These are phyloP conservation scores for Pueraria montana DNA, from an alignment of 306 rosid species.

Conservation along the genomic window DNA sequence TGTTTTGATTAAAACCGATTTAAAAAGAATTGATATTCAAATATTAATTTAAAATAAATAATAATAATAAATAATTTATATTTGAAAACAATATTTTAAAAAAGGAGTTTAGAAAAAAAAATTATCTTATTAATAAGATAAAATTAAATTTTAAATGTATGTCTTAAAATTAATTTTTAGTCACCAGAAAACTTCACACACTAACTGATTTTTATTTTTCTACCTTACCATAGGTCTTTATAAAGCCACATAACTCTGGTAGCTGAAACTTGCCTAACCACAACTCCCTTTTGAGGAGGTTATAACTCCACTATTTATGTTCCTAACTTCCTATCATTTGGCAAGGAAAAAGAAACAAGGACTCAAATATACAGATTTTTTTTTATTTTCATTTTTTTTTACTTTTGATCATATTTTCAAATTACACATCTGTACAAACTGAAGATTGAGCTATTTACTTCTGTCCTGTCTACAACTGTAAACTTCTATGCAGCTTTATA, in stretches of 20 bases:
- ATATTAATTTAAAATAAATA: background rate
- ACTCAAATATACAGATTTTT: background rate
- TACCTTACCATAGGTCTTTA: background rate
- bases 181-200: background rate
- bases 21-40: background rate
- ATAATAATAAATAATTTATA: background rate
- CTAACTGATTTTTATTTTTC: background rate
- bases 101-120: background rate
- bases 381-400: background rate
- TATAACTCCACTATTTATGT: background rate
- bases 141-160: too few species aligned
- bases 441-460: constrained; percentile 7
- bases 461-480: constrained; percentile 35
- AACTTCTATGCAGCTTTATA: constrained; percentile 39
- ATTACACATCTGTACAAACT: constrained; percentile 39
- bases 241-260: background rate
- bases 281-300: background rate
- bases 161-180: background rate
- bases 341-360: background rate
- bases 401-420: constrained; percentile 1
- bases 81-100: too few species aligned
- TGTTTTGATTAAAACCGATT: background rate
- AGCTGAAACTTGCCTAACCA: background rate
- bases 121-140: background rate
- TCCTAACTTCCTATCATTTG: constrained; percentile 6